Percentiles rank a stretch among this genome's conserved stretches.
phyloP scores from a whole-genome alignment of 2,329 filamentous ascomycete species.

The Microthyrium microscopicum region DNA sequence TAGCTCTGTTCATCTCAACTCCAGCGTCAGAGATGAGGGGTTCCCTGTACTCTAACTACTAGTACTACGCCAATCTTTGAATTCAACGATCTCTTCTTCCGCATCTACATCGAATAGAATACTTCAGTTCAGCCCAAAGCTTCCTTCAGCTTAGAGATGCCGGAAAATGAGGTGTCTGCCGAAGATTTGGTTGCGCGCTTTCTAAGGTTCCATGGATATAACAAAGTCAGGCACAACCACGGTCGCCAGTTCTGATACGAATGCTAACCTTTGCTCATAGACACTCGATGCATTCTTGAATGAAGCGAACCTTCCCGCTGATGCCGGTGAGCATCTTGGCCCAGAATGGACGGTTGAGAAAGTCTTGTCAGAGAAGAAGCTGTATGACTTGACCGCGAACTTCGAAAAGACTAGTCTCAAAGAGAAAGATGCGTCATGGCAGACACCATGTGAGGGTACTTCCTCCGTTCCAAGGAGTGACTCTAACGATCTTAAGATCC shows the following conservation, averaged over 20 bases:
- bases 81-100: too few relatives aligned
- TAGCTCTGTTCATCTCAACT: too few relatives aligned
- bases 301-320: constrained; percentile 36
- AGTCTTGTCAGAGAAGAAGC: constrained; percentile 43
- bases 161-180: constrained; percentile 14
- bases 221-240: constrained; percentile 16
- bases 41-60: too few relatives aligned
- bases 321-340: constrained; percentile 27
- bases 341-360: constrained; percentile 37
- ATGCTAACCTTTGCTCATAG: constrained; percentile 17
- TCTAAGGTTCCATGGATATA: constrained; percentile 23
- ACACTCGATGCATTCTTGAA: constrained; percentile 40
- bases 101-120: too few relatives aligned
- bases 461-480: not conserved
- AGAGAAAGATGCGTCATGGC: constrained; percentile 30
- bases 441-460: constrained; percentile 24
- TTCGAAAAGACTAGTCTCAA: constrained; percentile 38
- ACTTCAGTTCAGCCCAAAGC: too few relatives aligned
- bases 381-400: constrained; percentile 36
- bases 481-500: constrained; percentile 23
- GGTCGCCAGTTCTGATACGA: not conserved
- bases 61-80: too few relatives aligned
- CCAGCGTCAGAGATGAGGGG: too few relatives aligned
- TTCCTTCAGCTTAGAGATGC: too few relatives aligned
- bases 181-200: constrained; percentile 24